These are phyloP conservation scores for Spathaspora arborariae DNA, from an alignment of 805 yeast species.

Conservation along the genomic window DNA sequence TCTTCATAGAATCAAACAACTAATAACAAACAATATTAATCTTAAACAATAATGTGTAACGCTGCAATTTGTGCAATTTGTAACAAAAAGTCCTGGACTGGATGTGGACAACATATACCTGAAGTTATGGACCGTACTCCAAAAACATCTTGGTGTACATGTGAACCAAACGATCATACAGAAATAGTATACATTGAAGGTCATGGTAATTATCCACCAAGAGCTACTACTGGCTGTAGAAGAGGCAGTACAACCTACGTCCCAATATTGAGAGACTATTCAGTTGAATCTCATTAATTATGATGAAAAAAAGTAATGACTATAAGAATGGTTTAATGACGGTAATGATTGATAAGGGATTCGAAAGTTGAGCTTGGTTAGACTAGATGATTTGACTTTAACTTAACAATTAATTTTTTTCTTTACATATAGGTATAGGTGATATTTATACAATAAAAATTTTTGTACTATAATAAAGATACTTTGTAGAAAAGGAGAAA, in stretches of 20 bases:
- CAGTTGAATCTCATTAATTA: not conserved
- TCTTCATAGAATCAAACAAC: not conserved
- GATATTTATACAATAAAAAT: not conserved
- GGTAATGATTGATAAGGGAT: not conserved
- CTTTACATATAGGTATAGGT: not conserved
- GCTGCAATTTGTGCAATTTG: slow-evolving; percentile 37
- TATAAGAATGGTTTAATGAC: not conserved
- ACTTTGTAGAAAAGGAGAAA: not conserved
- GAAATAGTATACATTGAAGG: slow-evolving; percentile 16
- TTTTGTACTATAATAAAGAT: not conserved
- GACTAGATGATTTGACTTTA: not conserved
- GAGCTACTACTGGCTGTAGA: slow-evolving; percentile 54
- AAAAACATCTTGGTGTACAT: slow-evolving; percentile 50
- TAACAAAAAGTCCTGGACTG: slow-evolving; percentile 54
- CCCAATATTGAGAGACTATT: slow-evolving; percentile 2
- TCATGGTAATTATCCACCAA: slow-evolving; percentile 45
- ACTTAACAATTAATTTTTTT: not conserved
- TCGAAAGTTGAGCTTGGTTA: not conserved
- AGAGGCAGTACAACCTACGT: slow-evolving; percentile 8
- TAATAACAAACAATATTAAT: not conserved
- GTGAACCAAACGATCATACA: slow-evolving; percentile 41
- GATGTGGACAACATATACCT: slow-evolving; percentile 56
- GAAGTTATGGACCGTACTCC: slow-evolving; percentile 52
- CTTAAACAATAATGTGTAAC: slow-evolving; percentile 25
- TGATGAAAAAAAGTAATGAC: too few species aligned